phyloP scores from a whole-genome alignment of 192 early-diverging fungal species.

The Powellomyces hirtus region DNA sequence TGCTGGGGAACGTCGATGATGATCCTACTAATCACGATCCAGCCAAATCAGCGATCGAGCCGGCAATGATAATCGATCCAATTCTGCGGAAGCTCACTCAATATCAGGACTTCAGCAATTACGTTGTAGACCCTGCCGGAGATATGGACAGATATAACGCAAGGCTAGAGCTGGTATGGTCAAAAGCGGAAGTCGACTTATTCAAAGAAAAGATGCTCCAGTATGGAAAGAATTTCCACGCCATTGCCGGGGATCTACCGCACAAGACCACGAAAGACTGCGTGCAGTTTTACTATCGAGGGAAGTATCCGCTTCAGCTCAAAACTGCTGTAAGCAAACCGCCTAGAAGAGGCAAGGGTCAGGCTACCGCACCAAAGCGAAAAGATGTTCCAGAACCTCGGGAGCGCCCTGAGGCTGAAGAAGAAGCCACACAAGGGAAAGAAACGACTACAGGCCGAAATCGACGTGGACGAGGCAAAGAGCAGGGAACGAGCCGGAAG shows the following conservation, averaged over 20 bases:
- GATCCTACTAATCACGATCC: constrained; percentile 25
- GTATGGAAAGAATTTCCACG: constrained; percentile 50
- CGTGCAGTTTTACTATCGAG: constrained; percentile 51
- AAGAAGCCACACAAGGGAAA: neutral
- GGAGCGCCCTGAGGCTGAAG: constrained; percentile 4
- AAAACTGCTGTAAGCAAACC: constrained; percentile 37
- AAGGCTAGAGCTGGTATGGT: constrained; percentile 36
- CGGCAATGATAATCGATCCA: constrained; percentile 30
- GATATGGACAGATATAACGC: constrained; percentile 39
- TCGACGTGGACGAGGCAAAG: constrained; percentile 4
- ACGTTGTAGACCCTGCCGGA: constrained; percentile 40
- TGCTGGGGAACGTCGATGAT: constrained; percentile 25
- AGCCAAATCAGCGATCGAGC: constrained; percentile 2
- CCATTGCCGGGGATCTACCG: constrained; percentile 35
- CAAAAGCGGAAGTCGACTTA: constrained; percentile 30
- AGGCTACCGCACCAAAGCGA: constrained; percentile 1
- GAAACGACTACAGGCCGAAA: neutral
- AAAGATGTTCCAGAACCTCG: constrained; percentile 10
- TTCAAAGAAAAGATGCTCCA: constrained; percentile 37
- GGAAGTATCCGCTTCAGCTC: constrained; percentile 38
- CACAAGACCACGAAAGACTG: constrained; percentile 45
- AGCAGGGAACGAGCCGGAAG: neutral
- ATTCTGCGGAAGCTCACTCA: constrained; percentile 6
- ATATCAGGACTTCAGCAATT: constrained; percentile 35
- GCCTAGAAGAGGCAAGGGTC: constrained; percentile 1